Evolutionary conservation across 768 basidiomycete genomes (phyloP), one percentile per base, ranked within the genome.

Genomic region (Mrakia gelida): DNA sequence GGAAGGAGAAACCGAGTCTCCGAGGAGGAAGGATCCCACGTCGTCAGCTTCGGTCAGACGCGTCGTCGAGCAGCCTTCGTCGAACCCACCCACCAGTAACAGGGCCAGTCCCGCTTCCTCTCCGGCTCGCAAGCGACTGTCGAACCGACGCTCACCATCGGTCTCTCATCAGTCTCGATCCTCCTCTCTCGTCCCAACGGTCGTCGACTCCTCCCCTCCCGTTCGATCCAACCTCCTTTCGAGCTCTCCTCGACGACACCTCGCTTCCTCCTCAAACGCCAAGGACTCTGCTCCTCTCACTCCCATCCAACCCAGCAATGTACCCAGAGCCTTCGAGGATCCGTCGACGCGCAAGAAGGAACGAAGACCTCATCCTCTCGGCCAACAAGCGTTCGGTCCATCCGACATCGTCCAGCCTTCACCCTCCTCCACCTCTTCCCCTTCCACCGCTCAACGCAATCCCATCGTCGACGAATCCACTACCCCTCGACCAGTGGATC

Each of bases 341-440:
- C 41, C 41, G 8, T 5, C 26, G 15, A 7, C 67, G 18, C 23
- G 34, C 38, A 41, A 11, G 10, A 38, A 21, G 41, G 67, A 23
- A 26, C 34, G 38, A 43, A 21, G 38, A 41, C 67, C 67, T n/a
- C 67, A 70, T n/a, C 67, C 67, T 5, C 67, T 70, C 67, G 67
- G 67, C 16, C 67, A 70, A n/a, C 67, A 70, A 10, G 67, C 41
- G 0, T 70, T 70, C 67, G 67, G 41, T 11, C 67, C 67, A 0
- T 41, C 34, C 16, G 67, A 70, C 38, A 13, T 41, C 34, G 67
- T 41, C 6, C 26, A 34, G 6, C 21, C 15, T n/a, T 26, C 26
- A 4, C 45, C 67, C 7, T 41, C 65, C n/a, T 7, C 65, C 8
- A 16, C 34, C 15, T 41, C 15, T 0, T 8, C 18, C 1, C 2